These are phyloP conservation scores for Pseudoneurospora amorphoporcata DNA, from an alignment of 495 filamentous ascomycete species.

Conservation along the genomic window DNA sequence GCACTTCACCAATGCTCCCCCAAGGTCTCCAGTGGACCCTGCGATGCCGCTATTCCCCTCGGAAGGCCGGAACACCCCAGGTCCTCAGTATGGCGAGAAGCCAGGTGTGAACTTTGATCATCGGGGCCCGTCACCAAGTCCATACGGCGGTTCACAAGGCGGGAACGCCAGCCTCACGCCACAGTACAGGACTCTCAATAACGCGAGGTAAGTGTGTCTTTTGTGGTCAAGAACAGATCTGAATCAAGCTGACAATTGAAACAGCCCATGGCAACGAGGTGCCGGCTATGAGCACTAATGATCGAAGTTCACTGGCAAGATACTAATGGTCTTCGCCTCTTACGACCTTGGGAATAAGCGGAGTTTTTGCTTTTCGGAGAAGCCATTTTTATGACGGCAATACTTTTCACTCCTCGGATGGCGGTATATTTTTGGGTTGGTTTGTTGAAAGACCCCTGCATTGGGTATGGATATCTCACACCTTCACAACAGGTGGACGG, in stretches of 20 bases:
- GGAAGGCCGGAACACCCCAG: constrained; percentile 12
- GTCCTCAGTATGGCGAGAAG: not conserved
- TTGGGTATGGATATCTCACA: not conserved
- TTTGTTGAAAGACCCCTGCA: not conserved
- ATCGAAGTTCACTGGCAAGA: not conserved
- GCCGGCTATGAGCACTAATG: constrained; percentile 40
- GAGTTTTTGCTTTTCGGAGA: constrained; percentile 1
- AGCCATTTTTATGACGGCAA: not conserved
- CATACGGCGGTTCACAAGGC: constrained; percentile 5
- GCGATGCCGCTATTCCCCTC: constrained; percentile 52
- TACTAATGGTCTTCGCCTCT: not conserved
- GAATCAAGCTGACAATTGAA: constrained; percentile 10
- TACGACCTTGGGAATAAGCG: constrained; percentile 3
- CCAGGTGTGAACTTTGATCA: constrained; percentile 7
- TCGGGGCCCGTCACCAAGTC: constrained; percentile 9
- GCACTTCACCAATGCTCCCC: constrained; percentile 25
- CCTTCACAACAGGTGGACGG: not conserved
- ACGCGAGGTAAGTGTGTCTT: constrained; percentile 33
- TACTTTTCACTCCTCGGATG: not conserved
- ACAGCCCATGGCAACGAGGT: constrained; percentile 46
- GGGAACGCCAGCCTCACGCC: constrained; percentile 3
- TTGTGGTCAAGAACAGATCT: no score
- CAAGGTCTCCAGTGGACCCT: constrained; percentile 52
- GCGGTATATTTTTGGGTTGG: not conserved
- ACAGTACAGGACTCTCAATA: constrained; percentile 20